A percentile compares a stretch with the other conserved stretches of the same genome.
phyloP scores from a whole-genome alignment of 768 basidiomycete genomes.

The Fibroporia radiculosa region DNA sequence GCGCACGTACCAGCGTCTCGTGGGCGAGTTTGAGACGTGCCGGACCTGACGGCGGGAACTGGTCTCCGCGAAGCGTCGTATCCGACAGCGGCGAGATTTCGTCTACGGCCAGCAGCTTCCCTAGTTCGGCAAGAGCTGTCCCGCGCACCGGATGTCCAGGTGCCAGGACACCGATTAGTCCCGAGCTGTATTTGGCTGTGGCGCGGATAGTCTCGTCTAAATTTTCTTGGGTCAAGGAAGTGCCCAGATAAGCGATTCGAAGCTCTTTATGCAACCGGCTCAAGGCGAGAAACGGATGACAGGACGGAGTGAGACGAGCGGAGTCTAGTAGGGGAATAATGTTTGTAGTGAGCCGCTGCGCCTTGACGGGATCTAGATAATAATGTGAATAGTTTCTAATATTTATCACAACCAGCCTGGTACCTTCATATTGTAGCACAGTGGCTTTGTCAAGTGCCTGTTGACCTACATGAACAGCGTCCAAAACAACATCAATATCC shows the following conservation, averaged over 20 bases:
- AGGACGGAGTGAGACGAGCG: constrained; percentile 50
- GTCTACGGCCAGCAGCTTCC: constrained; percentile 75
- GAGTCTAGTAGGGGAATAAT: constrained; percentile 58
- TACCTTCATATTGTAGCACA: constrained; percentile 52
- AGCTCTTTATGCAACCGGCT: constrained; percentile 65
- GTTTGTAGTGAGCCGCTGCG: constrained; percentile 53
- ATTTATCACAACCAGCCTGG: constrained; percentile 1
- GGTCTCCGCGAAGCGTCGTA: constrained; percentile 9
- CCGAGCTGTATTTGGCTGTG: constrained; percentile 46
- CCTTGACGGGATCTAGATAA: constrained; percentile 47
- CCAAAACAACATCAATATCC: constrained; percentile 46
- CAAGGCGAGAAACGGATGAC: constrained; percentile 74
- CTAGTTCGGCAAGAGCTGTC: constrained; percentile 69
- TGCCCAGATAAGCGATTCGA: constrained; percentile 44
- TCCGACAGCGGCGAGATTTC: constrained; percentile 43
- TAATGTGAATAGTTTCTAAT: constrained; percentile 1
- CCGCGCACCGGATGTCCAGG: constrained; percentile 73
- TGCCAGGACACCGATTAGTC: constrained; percentile 43
- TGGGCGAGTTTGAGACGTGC: constrained; percentile 55
- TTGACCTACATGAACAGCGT: constrained; percentile 60
- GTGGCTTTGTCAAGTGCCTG: constrained; percentile 72
- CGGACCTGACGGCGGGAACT: constrained; percentile 64
- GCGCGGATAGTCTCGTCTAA: constrained; percentile 60
- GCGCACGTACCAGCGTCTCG: constrained; percentile 55
- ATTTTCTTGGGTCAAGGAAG: constrained; percentile 34